A percentile compares a stretch with the other conserved stretches of the same genome.
Evolutionary conservation across 257 asterid genomes (phyloP).

Genomic region (Solanum medicagineum): DNA sequence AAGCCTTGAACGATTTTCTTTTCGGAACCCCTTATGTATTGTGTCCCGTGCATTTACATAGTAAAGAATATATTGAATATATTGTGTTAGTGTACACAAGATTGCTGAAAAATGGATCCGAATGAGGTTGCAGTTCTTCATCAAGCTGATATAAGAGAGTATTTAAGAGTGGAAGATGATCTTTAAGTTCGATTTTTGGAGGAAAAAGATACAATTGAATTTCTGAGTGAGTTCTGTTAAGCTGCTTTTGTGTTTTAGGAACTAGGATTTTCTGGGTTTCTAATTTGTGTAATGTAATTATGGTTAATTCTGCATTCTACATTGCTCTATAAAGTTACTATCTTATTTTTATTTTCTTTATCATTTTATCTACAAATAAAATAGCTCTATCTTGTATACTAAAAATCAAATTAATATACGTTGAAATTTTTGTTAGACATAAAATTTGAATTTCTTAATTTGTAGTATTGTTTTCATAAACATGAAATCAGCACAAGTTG

Average conservation of each 20-base stretch:
- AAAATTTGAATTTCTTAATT: too few relatives aligned
- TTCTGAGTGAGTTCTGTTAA: neutral
- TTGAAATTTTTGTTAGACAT: too few relatives aligned
- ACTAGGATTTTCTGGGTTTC: neutral
- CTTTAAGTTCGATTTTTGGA: slow-evolving; percentile 14
- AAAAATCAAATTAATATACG: too few relatives aligned
- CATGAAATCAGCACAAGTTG: too few relatives aligned
- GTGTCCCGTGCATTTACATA: neutral
- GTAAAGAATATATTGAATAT: too few relatives aligned
- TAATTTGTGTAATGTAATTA: too few relatives aligned
- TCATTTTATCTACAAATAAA: too few relatives aligned
- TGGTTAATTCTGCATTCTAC: too few relatives aligned
- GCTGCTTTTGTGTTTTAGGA: neutral
- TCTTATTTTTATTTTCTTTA: too few relatives aligned
- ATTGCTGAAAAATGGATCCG: slow-evolving; percentile 81
- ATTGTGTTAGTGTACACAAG: too few relatives aligned
- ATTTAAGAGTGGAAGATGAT: slow-evolving; percentile 85
- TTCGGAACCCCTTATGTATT: neutral
- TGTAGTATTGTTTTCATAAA: too few relatives aligned
- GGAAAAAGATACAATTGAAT: neutral
- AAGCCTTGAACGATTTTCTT: neutral
- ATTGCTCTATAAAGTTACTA: too few relatives aligned
- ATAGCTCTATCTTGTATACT: neutral
- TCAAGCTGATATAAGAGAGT: slow-evolving; percentile 83
- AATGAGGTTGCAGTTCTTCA: slow-evolving; percentile 74